Evolutionary conservation across 305 asterid species (phyloP).

Genomic region (Euphrasia arctica): DNA sequence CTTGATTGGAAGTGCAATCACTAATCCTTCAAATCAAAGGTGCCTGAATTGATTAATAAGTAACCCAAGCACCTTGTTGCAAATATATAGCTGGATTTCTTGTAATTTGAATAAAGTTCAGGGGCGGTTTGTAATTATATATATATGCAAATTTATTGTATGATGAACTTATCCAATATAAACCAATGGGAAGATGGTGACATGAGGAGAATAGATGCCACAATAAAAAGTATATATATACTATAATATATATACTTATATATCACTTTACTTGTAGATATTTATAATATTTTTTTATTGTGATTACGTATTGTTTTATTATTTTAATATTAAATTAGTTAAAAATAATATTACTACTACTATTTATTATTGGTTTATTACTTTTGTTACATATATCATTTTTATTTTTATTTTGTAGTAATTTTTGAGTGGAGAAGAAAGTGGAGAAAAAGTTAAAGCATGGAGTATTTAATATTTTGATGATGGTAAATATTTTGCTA

Average conservation of each 20-base stretch:
- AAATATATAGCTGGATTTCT: no score
- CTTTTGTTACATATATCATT: neutral
- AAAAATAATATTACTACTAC: constrained; percentile 1
- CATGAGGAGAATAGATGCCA: constrained; percentile 26
- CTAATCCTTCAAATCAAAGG: no score
- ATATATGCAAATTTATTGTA: constrained; percentile 6
- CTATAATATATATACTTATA: constrained; percentile 3
- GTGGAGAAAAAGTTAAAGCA: constrained; percentile 31
- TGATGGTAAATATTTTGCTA: constrained; percentile 17
- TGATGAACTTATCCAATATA: constrained; percentile 42
- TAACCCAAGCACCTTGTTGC: no score
- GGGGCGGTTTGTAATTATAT: no score
- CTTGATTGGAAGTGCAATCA: no score
- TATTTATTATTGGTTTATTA: neutral
- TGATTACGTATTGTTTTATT: no score
- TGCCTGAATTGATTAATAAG: no score
- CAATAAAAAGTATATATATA: neutral
- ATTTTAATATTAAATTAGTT: no score
- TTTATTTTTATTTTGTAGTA: neutral
- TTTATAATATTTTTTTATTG: no score
- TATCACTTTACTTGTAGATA: no score
- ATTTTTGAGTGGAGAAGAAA: constrained; percentile 38
- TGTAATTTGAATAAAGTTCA: no score
- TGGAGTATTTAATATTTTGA: neutral
- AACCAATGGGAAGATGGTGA: constrained; percentile 38